These are phyloP conservation scores for Durio zibethinus DNA, from an alignment of 345 rosid genomes.

Conservation along the genomic window DNA sequence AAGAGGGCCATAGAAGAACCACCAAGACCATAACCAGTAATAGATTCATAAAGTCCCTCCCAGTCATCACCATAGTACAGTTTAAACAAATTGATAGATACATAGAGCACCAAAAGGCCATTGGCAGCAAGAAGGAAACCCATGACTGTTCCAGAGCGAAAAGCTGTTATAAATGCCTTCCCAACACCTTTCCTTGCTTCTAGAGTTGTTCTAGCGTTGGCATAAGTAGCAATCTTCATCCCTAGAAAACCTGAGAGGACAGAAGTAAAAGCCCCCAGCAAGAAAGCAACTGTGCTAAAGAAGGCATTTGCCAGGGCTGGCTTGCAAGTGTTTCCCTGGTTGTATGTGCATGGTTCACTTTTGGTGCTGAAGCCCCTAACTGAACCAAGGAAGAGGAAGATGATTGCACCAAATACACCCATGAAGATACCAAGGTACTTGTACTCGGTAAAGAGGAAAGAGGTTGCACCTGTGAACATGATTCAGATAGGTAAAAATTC, in stretches of 20 bases:
- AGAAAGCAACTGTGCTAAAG: constrained; percentile 65
- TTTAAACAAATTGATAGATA: constrained; percentile 50
- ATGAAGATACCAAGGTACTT: constrained; percentile 53
- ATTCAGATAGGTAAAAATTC: neutral
- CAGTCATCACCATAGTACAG: constrained; percentile 69
- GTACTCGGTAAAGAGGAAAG: constrained; percentile 59
- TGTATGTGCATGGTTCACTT: constrained; percentile 58
- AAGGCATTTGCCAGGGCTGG: constrained; percentile 60
- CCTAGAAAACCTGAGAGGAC: constrained; percentile 67
- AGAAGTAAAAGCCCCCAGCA: constrained; percentile 67
- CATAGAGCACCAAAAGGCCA: constrained; percentile 60
- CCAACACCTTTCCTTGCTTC: constrained; percentile 67
- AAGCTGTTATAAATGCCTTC: constrained; percentile 59
- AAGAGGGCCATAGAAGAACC: constrained; percentile 76
- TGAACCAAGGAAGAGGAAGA: constrained; percentile 70
- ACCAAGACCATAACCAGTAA: constrained; percentile 65
- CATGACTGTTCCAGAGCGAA: constrained; percentile 66
- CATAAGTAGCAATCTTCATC: constrained; percentile 70
- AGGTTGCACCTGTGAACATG: constrained; percentile 52
- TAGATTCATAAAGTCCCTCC: constrained; percentile 72
- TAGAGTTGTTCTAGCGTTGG: constrained; percentile 68
- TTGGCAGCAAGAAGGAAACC: constrained; percentile 74
- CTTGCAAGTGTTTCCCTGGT: constrained; percentile 48
- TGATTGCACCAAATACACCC: constrained; percentile 38
- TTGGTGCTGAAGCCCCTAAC: constrained; percentile 67